Base-by-base conservation (phyloP, 2,329 filamentous ascomycete species). In the Nectriaceae sp. region DNA sequence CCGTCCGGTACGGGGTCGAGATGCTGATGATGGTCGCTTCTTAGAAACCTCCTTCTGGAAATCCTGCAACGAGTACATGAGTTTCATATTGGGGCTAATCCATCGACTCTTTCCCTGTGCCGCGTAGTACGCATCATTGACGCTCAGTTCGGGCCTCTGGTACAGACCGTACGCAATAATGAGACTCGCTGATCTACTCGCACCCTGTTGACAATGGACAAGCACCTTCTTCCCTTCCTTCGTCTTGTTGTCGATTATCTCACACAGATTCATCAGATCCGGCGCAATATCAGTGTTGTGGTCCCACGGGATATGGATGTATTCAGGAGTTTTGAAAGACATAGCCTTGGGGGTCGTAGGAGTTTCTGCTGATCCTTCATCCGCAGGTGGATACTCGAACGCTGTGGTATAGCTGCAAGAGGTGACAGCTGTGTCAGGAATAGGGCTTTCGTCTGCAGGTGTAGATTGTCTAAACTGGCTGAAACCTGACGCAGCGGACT, bases 21-120 rank as follows among this genome's bases (percentile, higher is more conserved):
- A 65, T 56, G 80, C 69, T 15, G 72, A 67, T 2, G 70, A 61
- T 4, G 70, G 52, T 55, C 72, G 78, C 66, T 74, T 81, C 62
- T 75, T 78, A 2, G 76, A 70, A 3, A 86, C 66, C 41, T 85
- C 75, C 62, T 86, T 86, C 57, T 86, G 83, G 64, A 92, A 93
- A 62, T 93, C 89, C 66, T 92, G 89, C 40, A 95, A 74, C 57
- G 90, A 91, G 76, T 94, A 94, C 78, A 95, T 91, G 57, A 95
- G 76, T 57, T 89, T 89, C 90, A 95, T 95, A 68, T 95, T 95
- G 0, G 89, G 89, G 49, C 89, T 91, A 59, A 95, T 93, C 89
- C 90, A 95, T 63, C 80, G 84, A 68, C 89, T 94, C 70, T 88
- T 88, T 45, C 82, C 79, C 70, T 95, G 90, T 3, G 90, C 89